phyloP scores from a whole-genome alignment of 768 basidiomycete genomes.

The Mrakia hoshinonis region DNA sequence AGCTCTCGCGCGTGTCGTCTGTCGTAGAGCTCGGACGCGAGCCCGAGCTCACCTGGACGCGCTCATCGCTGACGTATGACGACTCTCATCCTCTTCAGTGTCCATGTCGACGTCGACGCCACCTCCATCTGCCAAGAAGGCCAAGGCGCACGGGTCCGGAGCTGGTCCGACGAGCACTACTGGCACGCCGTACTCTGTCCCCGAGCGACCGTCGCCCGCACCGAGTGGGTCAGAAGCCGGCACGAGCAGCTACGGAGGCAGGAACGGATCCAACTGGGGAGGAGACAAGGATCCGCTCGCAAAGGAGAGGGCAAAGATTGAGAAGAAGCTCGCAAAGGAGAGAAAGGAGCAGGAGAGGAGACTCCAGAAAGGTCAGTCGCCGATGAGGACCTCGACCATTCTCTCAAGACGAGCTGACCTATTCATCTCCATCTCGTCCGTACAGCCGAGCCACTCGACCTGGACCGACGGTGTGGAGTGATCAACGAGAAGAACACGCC shows the following conservation, averaged over 20 bases:
- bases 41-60: not conserved
- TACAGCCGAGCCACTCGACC: slow-evolving; percentile 54
- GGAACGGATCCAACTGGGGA: slow-evolving; percentile 30
- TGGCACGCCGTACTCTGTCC: slow-evolving; percentile 16
- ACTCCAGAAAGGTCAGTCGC: slow-evolving; percentile 62
- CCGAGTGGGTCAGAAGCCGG: slow-evolving; percentile 43
- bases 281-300: slow-evolving; percentile 60
- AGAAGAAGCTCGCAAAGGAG: slow-evolving; percentile 53
- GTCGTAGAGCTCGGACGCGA: not conserved
- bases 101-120: not conserved
- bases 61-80: not conserved
- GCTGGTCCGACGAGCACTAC: slow-evolving; percentile 31
- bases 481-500: slow-evolving; percentile 90
- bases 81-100: not conserved
- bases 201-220: slow-evolving; percentile 45
- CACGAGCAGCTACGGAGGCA: slow-evolving; percentile 20
- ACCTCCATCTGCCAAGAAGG: slow-evolving; percentile 13
- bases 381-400: too few species aligned
- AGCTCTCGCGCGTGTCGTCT: not conserved
- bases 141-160: slow-evolving; percentile 12
- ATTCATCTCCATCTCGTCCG: not conserved
- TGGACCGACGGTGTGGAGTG: slow-evolving; percentile 88
- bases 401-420: slow-evolving; percentile 4
- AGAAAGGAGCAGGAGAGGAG: slow-evolving; percentile 67
- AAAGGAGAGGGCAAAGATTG: slow-evolving; percentile 55